Base-by-base conservation (phyloP, 192 early-diverging fungal genomes). In the Coemansia furcata region DNA sequence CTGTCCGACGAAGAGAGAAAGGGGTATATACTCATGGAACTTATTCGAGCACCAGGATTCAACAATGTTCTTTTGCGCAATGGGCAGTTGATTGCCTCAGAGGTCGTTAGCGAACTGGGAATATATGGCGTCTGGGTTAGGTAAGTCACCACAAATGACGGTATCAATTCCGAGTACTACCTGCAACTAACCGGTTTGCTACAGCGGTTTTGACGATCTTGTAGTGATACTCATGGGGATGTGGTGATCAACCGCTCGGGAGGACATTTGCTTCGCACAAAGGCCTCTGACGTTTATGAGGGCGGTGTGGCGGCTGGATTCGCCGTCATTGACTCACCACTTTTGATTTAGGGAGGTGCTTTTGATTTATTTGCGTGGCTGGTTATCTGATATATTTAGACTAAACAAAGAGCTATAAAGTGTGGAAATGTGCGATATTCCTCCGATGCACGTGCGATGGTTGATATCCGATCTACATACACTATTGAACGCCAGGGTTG, bases 281-380 rank as follows among this genome's bases (percentile, higher is more conserved):
- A 99, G 74, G 86, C 85, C 0, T 82, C 86, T 12, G 87, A 88
- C 50, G 89, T 90, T 3, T 89, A 93, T 50, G 97, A 99, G 77
- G 97, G 97, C 21, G 97, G 97, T 14, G 96, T 99, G 4, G 95
- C 95, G 0, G 93, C 94, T 37, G 97, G 97, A 63, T 96, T 92
- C 85, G 90, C 91, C 29, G 96, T 98, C 12, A 89, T 98, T 73
- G 94, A 96, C 71, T 91, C 89, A 61, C 88, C 91, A 29, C 71
- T 95, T 35, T 78, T 96, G 23, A 67, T 92, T 7, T 89, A 86
- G 10, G 9, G 36, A 12, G 8, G 40, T n/a, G 3, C 11, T 10
- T 44, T 6, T 11, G 29, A 32, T 32, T 29, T 42, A 32, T 33
- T 43, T 63, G 62, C 42, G 40, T 47, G 39, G 42, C 29, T 19